Evolutionary conservation across 1,139 yeast genomes (phyloP).

Genomic region (Candida tropicalis): DNA sequence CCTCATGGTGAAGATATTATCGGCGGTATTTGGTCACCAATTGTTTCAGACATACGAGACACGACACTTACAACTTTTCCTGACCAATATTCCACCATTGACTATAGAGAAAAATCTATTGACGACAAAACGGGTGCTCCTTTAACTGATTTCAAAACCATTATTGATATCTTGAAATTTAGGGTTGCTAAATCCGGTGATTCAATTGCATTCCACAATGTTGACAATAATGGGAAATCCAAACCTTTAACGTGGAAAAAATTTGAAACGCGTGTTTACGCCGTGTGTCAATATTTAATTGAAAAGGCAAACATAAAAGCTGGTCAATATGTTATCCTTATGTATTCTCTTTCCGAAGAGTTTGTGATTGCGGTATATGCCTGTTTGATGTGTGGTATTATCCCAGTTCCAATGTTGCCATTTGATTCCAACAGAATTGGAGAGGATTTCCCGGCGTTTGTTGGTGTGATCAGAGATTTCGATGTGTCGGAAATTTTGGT

Average conservation of each 20-base stretch:
- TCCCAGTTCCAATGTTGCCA: constrained; percentile 81
- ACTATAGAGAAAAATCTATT: constrained; percentile 67
- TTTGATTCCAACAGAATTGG: constrained; percentile 67
- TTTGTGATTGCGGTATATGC: constrained; percentile 84
- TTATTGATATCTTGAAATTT: constrained; percentile 77
- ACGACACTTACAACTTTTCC: constrained; percentile 46
- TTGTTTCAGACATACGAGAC: constrained; percentile 61
- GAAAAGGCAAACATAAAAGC: constrained; percentile 57
- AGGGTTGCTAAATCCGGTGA: constrained; percentile 77
- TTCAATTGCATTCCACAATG: constrained; percentile 75
- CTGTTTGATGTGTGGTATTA: constrained; percentile 78
- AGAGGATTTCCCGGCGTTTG: constrained; percentile 75
- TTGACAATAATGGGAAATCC: constrained; percentile 54
- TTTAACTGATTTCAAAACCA: constrained; percentile 69
- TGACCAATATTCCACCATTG: constrained; percentile 72
- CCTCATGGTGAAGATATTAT: constrained; percentile 78
- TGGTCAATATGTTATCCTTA: constrained; percentile 75
- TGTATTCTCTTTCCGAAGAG: constrained; percentile 89
- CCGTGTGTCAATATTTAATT: constrained; percentile 61
- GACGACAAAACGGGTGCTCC: constrained; percentile 81
- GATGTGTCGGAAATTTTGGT: constrained; percentile 73
- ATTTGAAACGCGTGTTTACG: constrained; percentile 75
- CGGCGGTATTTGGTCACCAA: constrained; percentile 87
- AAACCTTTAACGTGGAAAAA: constrained; percentile 80
- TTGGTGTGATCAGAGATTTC: constrained; percentile 68